Conservation (phyloP, 2,329 filamentous ascomycete genomes). For the Lizonia empirigonia region DNA sequence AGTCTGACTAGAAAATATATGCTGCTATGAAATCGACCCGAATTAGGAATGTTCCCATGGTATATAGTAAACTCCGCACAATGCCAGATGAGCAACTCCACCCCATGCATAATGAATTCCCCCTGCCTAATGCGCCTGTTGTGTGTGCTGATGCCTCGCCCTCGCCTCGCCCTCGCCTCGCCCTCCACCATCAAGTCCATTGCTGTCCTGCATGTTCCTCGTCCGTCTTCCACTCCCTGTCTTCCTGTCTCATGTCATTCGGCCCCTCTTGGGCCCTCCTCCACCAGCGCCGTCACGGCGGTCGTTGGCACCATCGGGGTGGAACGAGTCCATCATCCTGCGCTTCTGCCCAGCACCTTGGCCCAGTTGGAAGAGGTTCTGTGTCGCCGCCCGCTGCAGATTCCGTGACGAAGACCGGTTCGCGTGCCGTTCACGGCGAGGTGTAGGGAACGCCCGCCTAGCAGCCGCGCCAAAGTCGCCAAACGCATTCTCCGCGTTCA, state of each 20-base stretch:
- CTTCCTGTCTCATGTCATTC: conserved; percentile 44
- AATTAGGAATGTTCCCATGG: conserved; percentile 20
- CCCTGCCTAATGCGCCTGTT: conserved; percentile 26
- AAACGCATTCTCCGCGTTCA: conserved; percentile 42
- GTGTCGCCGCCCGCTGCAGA: conserved; percentile 39
- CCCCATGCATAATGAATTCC: conserved; percentile 29
- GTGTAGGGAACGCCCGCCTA: conserved; percentile 40
- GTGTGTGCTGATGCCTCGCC: conserved; percentile 4
- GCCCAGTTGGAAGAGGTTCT: conserved; percentile 57
- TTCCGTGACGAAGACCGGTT: conserved; percentile 45
- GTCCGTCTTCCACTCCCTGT: not conserved
- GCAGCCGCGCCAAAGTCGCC: conserved; percentile 37
- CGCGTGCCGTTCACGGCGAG: conserved; percentile 47
- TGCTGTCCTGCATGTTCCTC: not conserved
- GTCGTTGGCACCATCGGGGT: conserved; percentile 66
- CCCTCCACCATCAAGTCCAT: not conserved
- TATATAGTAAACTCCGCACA: conserved; percentile 30
- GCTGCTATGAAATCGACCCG: conserved; percentile 15
- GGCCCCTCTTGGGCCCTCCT: conserved; percentile 48
- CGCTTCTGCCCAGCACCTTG: conserved; percentile 73
- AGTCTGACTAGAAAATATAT: too few relatives aligned
- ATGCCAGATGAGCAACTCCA: conserved; percentile 34
- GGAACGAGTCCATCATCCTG: conserved; percentile 76
- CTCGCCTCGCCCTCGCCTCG: too few relatives aligned
- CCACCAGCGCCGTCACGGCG: conserved; percentile 60